Conservation (phyloP, 2,329 filamentous ascomycete genomes). For the Biscogniauxia mediterranea region DNA sequence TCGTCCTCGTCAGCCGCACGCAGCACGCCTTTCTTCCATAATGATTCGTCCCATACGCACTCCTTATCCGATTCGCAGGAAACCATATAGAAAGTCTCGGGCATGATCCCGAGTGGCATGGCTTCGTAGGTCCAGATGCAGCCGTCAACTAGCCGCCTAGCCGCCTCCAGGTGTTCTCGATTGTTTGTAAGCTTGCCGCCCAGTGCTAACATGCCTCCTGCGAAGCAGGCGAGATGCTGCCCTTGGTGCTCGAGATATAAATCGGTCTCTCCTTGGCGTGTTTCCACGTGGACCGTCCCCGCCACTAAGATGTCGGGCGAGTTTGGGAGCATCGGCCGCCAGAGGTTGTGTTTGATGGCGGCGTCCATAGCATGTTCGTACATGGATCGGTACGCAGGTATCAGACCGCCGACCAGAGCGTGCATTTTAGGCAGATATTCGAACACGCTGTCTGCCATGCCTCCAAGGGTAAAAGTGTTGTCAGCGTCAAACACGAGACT, state of each 20-base stretch:
- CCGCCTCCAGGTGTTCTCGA: constrained; percentile 42
- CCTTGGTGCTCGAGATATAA: constrained; percentile 34
- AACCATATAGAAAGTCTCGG: constrained; percentile 45
- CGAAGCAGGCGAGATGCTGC: constrained; percentile 51
- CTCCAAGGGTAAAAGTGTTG: constrained; percentile 35
- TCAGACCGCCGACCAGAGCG: constrained; percentile 56
- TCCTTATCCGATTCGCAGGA: constrained; percentile 34
- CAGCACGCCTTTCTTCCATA: constrained; percentile 28
- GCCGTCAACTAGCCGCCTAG: constrained; percentile 46
- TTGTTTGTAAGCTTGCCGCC: constrained; percentile 44
- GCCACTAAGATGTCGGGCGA: constrained; percentile 60
- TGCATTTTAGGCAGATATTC: constrained; percentile 53
- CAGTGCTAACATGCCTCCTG: constrained; percentile 50
- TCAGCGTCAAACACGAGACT: constrained; percentile 41
- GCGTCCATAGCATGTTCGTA: constrained; percentile 61
- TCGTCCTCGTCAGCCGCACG: constrained; percentile 13
- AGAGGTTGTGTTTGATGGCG: constrained; percentile 60
- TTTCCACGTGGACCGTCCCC: constrained; percentile 37
- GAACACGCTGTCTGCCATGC: constrained; percentile 42
- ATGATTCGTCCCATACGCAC: constrained; percentile 30
- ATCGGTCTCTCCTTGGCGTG: constrained; percentile 28
- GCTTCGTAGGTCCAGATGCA: constrained; percentile 51
- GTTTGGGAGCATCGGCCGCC: constrained; percentile 59
- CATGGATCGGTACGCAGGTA: constrained; percentile 57
- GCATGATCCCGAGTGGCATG: constrained; percentile 51